Evolutionary conservation across 345 rosid species (phyloP).

Genomic region (Salix suchowensis): DNA sequence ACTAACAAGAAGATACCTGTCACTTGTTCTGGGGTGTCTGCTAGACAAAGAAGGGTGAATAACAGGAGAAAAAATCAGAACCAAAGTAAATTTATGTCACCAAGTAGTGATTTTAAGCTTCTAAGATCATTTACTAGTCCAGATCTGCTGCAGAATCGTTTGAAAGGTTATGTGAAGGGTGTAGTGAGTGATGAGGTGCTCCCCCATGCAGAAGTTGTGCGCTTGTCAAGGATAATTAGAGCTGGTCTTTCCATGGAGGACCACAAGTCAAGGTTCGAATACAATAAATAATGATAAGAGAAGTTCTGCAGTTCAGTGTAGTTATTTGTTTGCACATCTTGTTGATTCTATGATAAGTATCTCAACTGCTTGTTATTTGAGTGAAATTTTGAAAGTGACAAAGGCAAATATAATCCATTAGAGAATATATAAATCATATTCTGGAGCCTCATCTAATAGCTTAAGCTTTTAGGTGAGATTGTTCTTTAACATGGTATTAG

Average conservation of each 20-base stretch:
- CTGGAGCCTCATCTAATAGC: no score
- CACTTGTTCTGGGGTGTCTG: slow-evolving; percentile 72
- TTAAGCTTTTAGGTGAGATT: no score
- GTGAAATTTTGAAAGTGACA: neutral
- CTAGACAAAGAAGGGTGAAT: slow-evolving; percentile 66
- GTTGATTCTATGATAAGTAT: neutral
- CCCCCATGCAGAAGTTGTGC: slow-evolving; percentile 73
- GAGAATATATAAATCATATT: no score
- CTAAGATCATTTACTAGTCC: slow-evolving; percentile 43
- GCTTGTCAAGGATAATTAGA: slow-evolving; percentile 67
- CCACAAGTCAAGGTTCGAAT: slow-evolving; percentile 61
- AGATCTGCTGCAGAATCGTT: slow-evolving; percentile 53
- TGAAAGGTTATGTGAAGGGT: slow-evolving; percentile 81
- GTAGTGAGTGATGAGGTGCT: slow-evolving; percentile 65
- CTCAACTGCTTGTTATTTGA: neutral
- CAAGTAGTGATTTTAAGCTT: slow-evolving; percentile 31
- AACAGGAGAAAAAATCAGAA: slow-evolving; percentile 40
- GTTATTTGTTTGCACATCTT: neutral
- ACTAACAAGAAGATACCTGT: slow-evolving; percentile 43
- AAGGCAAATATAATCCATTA: neutral
- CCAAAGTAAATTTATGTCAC: slow-evolving; percentile 29
- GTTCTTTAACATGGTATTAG: no score
- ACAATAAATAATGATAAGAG: neutral
- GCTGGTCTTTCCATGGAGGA: slow-evolving; percentile 76
- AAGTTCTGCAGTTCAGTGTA: neutral